Evolutionary conservation across 805 yeast genomes (phyloP).

Genomic region (Komagataella phaffii): DNA sequence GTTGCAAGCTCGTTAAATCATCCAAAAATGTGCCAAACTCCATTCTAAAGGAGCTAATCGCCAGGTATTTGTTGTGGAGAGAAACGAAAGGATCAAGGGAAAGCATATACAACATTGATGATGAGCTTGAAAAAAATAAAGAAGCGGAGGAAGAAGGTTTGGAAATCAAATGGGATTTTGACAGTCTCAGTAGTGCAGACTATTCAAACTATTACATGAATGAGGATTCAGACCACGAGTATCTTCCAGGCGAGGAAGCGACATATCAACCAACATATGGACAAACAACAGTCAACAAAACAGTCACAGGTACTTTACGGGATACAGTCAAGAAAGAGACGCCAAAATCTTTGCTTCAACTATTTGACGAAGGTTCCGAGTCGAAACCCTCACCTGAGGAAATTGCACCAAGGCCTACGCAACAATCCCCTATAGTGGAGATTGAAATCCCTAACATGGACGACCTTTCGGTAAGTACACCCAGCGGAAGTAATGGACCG

Average conservation of each 20-base stretch:
- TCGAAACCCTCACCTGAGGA: slow-evolving; percentile 9
- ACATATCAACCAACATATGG: slow-evolving; percentile 5
- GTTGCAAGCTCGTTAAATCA: slow-evolving; percentile 55
- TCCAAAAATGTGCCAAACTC: slow-evolving; percentile 49
- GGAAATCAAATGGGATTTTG: slow-evolving; percentile 81
- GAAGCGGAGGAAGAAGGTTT: slow-evolving; percentile 11
- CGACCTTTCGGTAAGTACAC: slow-evolving; percentile 17
- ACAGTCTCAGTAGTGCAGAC: slow-evolving; percentile 62
- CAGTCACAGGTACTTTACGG: background rate
- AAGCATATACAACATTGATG: slow-evolving; percentile 21
- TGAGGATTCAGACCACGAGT: background rate
- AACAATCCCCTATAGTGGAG: slow-evolving; percentile 43
- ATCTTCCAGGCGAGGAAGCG: slow-evolving; percentile 2
- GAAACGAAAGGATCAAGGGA: slow-evolving; percentile 48
- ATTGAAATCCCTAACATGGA: slow-evolving; percentile 65
- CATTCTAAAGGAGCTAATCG: slow-evolving; percentile 58
- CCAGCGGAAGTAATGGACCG: background rate
- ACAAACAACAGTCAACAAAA: slow-evolving; percentile 1
- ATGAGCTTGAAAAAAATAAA: slow-evolving; percentile 5
- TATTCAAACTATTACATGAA: slow-evolving; percentile 25
- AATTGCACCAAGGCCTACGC: slow-evolving; percentile 7
- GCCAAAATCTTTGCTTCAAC: slow-evolving; percentile 58
- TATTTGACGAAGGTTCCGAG: slow-evolving; percentile 44
- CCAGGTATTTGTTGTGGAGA: slow-evolving; percentile 64
- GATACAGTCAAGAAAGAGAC: slow-evolving; percentile 29